These are phyloP conservation scores for Halenospora varia DNA, from an alignment of 495 filamentous ascomycete species.

Conservation along the genomic window DNA sequence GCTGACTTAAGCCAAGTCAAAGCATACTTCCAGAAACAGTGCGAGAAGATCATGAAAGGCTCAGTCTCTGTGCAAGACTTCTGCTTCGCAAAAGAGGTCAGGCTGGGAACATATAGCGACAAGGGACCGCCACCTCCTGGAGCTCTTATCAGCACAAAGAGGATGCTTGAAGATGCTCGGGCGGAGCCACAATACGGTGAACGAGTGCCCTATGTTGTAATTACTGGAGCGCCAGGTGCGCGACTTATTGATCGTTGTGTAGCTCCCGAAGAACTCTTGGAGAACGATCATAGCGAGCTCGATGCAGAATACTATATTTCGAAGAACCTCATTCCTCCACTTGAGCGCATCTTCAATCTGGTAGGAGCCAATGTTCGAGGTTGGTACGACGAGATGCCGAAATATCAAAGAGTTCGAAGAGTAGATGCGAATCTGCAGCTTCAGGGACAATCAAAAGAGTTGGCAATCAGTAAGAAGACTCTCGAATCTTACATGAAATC, in stretches of 20 bases:
- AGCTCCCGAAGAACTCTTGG: constrained; percentile 75
- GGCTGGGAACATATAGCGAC: constrained; percentile 84
- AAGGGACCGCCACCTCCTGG: constrained; percentile 77
- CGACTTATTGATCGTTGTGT: constrained; percentile 88
- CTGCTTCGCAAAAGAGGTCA: constrained; percentile 88
- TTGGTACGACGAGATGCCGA: constrained; percentile 98
- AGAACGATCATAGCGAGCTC: constrained; percentile 72
- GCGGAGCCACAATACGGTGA: constrained; percentile 94
- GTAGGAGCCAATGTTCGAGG: constrained; percentile 86
- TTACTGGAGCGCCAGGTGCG: constrained; percentile 81
- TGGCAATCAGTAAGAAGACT: constrained; percentile 48
- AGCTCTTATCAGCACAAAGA: constrained; percentile 76
- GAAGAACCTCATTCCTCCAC: constrained; percentile 91
- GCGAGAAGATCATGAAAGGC: constrained; percentile 88
- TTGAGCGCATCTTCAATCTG: constrained; percentile 95
- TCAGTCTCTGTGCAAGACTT: constrained; percentile 91
- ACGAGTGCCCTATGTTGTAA: constrained; percentile 89
- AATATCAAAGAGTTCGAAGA: constrained; percentile 67
- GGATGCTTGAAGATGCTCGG: constrained; percentile 81
- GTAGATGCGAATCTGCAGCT: constrained; percentile 40
- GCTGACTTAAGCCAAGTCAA: constrained; percentile 89
- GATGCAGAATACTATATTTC: constrained; percentile 96
- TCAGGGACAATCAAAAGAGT: constrained; percentile 29
- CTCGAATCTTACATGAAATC: constrained; percentile 86
- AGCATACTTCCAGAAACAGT: constrained; percentile 84